These are phyloP conservation scores for Rhinocladiella similis DNA, from an alignment of 2,329 filamentous ascomycete species.

Conservation along the genomic window DNA sequence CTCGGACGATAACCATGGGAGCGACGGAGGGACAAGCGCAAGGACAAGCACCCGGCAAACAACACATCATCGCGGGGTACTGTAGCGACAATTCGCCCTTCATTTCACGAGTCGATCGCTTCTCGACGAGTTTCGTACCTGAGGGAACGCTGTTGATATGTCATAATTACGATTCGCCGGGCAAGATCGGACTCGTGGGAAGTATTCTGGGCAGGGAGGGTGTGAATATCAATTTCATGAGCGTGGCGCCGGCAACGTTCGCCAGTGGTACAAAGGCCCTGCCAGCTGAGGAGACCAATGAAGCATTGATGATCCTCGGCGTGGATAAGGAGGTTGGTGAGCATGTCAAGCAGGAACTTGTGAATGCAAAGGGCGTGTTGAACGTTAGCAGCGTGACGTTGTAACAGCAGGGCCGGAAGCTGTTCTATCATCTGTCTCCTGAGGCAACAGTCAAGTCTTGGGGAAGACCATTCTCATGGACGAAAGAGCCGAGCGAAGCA, in stretches of 20 bases:
- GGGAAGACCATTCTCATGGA: neutral
- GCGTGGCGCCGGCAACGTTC: conserved; percentile 55
- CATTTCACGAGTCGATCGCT: conserved; percentile 72
- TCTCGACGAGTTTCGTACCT: conserved; percentile 71
- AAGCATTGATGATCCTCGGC: conserved; percentile 80
- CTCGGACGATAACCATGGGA: conserved; percentile 10
- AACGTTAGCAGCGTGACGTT: conserved; percentile 55
- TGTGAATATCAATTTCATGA: conserved; percentile 81
- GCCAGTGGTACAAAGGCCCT: conserved; percentile 24
- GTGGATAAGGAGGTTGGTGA: conserved; percentile 66
- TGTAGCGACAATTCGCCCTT: conserved; percentile 46
- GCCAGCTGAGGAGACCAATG: conserved; percentile 37
- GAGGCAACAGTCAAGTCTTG: neutral
- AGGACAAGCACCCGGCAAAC: conserved; percentile 24
- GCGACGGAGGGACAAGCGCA: neutral
- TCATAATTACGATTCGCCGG: conserved; percentile 77
- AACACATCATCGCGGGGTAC: conserved; percentile 53
- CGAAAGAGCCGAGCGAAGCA: no score
- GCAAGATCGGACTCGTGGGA: conserved; percentile 80
- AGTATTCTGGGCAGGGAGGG: conserved; percentile 66
- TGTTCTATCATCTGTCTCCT: neutral
- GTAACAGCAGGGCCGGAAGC: conserved; percentile 28
- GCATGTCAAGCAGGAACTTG: conserved; percentile 52
- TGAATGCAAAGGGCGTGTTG: conserved; percentile 53
- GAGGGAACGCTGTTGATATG: conserved; percentile 74